phyloP scores from a whole-genome alignment of 2,329 filamentous ascomycete species.

The Cordyceps cateniannulata region DNA sequence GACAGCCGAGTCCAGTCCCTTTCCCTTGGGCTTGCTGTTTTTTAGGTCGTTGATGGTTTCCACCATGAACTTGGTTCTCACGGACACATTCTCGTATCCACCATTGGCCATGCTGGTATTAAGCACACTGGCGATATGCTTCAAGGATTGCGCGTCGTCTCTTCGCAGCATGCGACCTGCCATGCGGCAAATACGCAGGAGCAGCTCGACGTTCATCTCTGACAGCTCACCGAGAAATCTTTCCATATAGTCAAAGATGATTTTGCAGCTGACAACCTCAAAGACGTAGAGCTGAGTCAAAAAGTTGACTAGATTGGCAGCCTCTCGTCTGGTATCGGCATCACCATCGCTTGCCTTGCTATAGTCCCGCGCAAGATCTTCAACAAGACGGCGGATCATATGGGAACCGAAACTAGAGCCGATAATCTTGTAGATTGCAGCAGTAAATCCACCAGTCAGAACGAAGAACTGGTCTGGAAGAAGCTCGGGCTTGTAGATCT shows the following conservation, averaged over 20 bases:
- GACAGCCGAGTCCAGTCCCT: slow-evolving; percentile 61
- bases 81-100: slow-evolving; percentile 67
- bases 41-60: slow-evolving; percentile 92
- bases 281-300: slow-evolving; percentile 88
- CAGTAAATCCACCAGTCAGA: slow-evolving; percentile 81
- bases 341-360: slow-evolving; percentile 35
- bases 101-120: slow-evolving; percentile 63
- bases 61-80: slow-evolving; percentile 94
- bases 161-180: slow-evolving; percentile 77
- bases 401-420: slow-evolving; percentile 88
- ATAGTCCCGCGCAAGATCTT: slow-evolving; percentile 65
- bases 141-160: slow-evolving; percentile 81
- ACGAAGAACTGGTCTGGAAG: slow-evolving; percentile 87
- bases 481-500: slow-evolving; percentile 70
- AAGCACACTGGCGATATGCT: slow-evolving; percentile 78
- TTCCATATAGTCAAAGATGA: slow-evolving; percentile 88
- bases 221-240: slow-evolving; percentile 68
- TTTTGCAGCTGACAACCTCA: slow-evolving; percentile 71
- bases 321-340: slow-evolving; percentile 27
- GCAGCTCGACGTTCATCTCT: slow-evolving; percentile 80
- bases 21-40: slow-evolving; percentile 83
- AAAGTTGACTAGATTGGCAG: slow-evolving; percentile 72
- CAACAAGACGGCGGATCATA: slow-evolving; percentile 70
- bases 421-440: slow-evolving; percentile 79
- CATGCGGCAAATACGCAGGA: slow-evolving; percentile 76